Conservation (phyloP, 2,329 filamentous ascomycete genomes). For the Aspergillus uvarum region DNA sequence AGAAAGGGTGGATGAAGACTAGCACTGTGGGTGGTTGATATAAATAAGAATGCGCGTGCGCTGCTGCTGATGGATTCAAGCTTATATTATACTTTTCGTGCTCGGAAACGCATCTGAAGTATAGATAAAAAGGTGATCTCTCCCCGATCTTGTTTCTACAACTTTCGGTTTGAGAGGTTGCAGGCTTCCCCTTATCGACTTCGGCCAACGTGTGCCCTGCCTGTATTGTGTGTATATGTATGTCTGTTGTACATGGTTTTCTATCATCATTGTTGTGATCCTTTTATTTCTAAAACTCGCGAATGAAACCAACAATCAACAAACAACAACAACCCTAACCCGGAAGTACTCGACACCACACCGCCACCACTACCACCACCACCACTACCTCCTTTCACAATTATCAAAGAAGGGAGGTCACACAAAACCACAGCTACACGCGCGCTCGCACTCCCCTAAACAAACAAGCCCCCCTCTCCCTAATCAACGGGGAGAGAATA, state of each 20-base stretch:
- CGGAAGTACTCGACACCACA: neutral
- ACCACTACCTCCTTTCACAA: no score
- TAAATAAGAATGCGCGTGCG: conserved; percentile 15
- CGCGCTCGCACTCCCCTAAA: no score
- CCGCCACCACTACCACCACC: no score
- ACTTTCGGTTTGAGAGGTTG: no score
- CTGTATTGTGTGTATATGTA: neutral
- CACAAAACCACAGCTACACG: neutral
- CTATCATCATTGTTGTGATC: neutral
- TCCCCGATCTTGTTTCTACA: neutral
- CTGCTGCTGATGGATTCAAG: neutral
- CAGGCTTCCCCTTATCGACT: no score
- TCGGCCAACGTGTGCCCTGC: neutral
- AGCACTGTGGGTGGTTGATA: neutral
- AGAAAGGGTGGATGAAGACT: neutral
- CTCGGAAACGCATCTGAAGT: neutral
- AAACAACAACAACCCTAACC: neutral
- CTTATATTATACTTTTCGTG: neutral
- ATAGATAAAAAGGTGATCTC: neutral
- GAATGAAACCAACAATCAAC: no score
- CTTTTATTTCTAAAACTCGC: neutral
- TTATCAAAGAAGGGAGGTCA: neutral
- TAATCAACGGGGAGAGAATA: no score
- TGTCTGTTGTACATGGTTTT: neutral
- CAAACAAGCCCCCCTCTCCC: neutral